phyloP scores from a whole-genome alignment of 2,329 filamentous ascomycete genomes.

The Zarea fungicola region DNA sequence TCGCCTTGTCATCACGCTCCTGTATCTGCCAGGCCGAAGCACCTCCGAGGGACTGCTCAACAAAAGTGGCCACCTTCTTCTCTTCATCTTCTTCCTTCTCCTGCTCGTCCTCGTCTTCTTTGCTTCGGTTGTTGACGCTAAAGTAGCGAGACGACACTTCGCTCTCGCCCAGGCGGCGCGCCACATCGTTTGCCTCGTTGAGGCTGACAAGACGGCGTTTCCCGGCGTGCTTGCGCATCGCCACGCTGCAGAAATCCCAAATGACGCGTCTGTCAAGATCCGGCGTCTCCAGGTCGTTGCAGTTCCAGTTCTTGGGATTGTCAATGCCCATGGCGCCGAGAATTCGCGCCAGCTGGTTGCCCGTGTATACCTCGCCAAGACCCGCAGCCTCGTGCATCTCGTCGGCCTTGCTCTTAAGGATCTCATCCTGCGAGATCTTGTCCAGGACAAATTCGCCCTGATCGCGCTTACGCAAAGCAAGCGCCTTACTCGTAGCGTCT shows the following conservation, averaged over 20 bases:
- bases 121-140: constrained; percentile 24
- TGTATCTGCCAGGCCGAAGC: constrained; percentile 19
- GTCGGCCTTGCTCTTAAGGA: constrained; percentile 10
- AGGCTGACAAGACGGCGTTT: constrained; percentile 49
- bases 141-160: constrained; percentile 35
- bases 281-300: constrained; percentile 4
- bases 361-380: constrained; percentile 25
- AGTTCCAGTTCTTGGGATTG: constrained; percentile 14
- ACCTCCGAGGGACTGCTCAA: constrained; percentile 15
- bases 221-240: constrained; percentile 26
- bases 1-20: constrained; percentile 15
- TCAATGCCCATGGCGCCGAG: constrained; percentile 22
- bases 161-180: constrained; percentile 49
- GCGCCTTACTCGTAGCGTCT: constrained; percentile 4
- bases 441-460: constrained; percentile 14
- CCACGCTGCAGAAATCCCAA: constrained; percentile 31
- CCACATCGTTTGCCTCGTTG: constrained; percentile 54
- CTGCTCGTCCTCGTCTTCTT: constrained; percentile 22
- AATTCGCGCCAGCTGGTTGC: constrained; percentile 22
- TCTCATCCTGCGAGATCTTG: neutral
- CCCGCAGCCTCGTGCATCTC: constrained; percentile 21
- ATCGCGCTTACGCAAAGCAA: neutral
- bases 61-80: constrained; percentile 25
- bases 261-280: constrained; percentile 20
- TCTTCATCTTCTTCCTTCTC: constrained; percentile 20